Percentiles rank a stretch among this genome's conserved stretches.
phyloP scores from a whole-genome alignment of 805 yeast species.

The Yarrowia sp. region DNA sequence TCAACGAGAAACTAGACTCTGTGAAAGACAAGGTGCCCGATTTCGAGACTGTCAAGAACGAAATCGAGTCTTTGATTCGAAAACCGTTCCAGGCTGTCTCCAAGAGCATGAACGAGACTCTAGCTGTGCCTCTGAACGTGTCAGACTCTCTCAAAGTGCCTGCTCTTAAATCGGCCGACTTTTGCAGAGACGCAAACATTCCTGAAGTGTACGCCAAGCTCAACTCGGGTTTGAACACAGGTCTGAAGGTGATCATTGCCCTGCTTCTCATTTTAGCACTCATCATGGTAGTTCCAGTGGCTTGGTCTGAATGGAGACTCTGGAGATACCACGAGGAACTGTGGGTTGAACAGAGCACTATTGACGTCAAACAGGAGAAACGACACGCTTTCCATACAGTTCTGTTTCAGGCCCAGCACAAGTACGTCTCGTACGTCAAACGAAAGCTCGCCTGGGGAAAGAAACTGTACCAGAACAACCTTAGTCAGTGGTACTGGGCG shows the following conservation, averaged over 20 bases:
- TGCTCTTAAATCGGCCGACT: neutral
- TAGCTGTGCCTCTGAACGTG: neutral
- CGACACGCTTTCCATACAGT: constrained; percentile 5
- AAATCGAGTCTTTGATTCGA: constrained; percentile 61
- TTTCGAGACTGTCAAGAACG: constrained; percentile 67
- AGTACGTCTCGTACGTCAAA: constrained; percentile 51
- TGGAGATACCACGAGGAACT: constrained; percentile 32
- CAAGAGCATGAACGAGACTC: constrained; percentile 9
- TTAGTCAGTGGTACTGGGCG: constrained; percentile 29
- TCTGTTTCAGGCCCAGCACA: constrained; percentile 4
- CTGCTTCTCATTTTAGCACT: neutral
- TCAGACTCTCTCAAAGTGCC: constrained; percentile 15
- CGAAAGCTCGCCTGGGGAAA: constrained; percentile 37
- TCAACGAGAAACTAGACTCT: constrained; percentile 62
- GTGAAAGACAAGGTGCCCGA: constrained; percentile 65
- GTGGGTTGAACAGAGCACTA: constrained; percentile 2
- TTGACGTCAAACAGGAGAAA: neutral
- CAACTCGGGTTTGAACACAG: constrained; percentile 6
- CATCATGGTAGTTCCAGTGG: neutral
- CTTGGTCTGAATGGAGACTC: constrained; percentile 14
- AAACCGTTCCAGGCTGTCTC: constrained; percentile 58
- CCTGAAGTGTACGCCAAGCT: constrained; percentile 2
- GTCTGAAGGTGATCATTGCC: constrained; percentile 7
- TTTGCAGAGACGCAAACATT: constrained; percentile 16
- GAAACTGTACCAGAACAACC: constrained; percentile 4